Evolutionary conservation across 345 rosid genomes (phyloP).

Genomic region (Moricandia arvensis): DNA sequence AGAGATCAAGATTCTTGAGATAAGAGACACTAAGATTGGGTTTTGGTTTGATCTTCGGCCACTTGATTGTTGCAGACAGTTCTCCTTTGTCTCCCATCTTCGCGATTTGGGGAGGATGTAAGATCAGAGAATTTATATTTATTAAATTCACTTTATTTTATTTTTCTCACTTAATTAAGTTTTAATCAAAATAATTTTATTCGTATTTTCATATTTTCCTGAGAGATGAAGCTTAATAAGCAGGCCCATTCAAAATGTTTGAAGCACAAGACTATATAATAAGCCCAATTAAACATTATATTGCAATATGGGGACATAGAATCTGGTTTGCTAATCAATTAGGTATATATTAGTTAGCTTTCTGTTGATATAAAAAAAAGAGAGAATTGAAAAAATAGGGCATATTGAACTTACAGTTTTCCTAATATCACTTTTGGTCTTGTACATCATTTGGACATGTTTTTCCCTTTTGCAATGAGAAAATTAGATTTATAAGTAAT

Average conservation of each 20-base stretch:
- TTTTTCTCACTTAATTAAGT: background rate
- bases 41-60: slow-evolving; percentile 67
- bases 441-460: too few species aligned
- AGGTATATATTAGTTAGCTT: too few species aligned
- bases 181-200: background rate
- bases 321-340: too few species aligned
- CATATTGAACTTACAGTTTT: too few species aligned
- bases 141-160: slow-evolving; percentile 1
- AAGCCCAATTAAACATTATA: too few species aligned
- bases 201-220: background rate
- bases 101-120: slow-evolving; percentile 27
- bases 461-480: too few species aligned
- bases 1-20: slow-evolving; percentile 66
- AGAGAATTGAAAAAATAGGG: too few species aligned
- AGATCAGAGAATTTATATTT: slow-evolving; percentile 1
- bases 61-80: slow-evolving; percentile 36
- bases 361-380: too few species aligned
- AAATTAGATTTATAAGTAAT: too few species aligned
- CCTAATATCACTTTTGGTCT: too few species aligned
- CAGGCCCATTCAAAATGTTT: background rate
- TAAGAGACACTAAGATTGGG: slow-evolving; percentile 45
- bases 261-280: background rate
- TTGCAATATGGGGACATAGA: too few species aligned
- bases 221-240: background rate
- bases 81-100: slow-evolving; percentile 52